phyloP scores from a whole-genome alignment of 2,329 filamentous ascomycete species.

The Chrysoporthe cubensis region DNA sequence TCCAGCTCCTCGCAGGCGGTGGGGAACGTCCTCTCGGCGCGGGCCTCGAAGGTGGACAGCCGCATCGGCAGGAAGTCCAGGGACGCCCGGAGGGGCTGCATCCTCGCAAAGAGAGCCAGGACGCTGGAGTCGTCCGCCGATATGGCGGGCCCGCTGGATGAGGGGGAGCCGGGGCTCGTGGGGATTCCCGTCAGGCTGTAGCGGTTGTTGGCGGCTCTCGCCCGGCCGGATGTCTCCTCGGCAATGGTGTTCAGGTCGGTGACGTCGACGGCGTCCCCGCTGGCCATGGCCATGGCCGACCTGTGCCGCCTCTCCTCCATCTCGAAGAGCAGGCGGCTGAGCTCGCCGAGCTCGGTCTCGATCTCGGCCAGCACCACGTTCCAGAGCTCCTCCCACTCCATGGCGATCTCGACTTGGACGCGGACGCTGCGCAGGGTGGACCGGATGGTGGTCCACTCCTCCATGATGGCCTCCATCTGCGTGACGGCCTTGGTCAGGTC shows the following conservation, averaged over 20 bases:
- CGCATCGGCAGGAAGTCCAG: constrained; percentile 96
- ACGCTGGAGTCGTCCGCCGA: constrained; percentile 85
- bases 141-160: constrained; percentile 59
- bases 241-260: constrained; percentile 91
- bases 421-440: constrained; percentile 78
- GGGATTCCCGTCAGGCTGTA: constrained; percentile 71
- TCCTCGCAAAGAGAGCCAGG: constrained; percentile 87
- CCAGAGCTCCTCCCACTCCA: constrained; percentile 99
- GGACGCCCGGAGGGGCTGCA: constrained; percentile 91
- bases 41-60: constrained; percentile 79
- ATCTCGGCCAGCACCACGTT: constrained; percentile 92
- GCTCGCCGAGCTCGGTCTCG: constrained; percentile 72
- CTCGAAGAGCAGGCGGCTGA: constrained; percentile 80
- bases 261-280: constrained; percentile 74
- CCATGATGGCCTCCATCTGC: constrained; percentile 87
- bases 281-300: constrained; percentile 65
- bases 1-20: constrained; percentile 90
- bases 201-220: constrained; percentile 61
- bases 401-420: constrained; percentile 90
- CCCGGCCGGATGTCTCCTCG: constrained; percentile 72
- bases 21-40: constrained; percentile 80
- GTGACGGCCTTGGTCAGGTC: constrained; percentile 76
- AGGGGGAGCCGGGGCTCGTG: constrained; percentile 64
- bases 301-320: constrained; percentile 96
- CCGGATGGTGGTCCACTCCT: constrained; percentile 84